Conservation (phyloP, 208 protist species). For the Acanthamoeba lenticulata region DNA sequence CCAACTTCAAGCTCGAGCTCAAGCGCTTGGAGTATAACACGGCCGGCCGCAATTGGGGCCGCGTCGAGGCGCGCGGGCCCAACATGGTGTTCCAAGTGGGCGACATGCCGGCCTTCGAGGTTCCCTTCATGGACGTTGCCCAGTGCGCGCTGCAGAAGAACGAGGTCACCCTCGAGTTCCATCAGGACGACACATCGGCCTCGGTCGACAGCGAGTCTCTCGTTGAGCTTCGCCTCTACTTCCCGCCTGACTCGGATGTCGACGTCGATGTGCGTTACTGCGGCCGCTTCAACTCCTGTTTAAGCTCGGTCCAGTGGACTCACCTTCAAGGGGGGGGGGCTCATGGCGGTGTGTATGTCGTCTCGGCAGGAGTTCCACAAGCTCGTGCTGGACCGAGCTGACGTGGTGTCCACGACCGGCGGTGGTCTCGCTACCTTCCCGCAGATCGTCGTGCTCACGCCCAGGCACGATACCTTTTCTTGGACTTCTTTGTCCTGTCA, state of each 20-base stretch:
- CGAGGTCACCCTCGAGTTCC: conserved; percentile 77
- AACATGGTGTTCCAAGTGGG: conserved; percentile 71
- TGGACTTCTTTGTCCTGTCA: not conserved
- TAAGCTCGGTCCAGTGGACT: not conserved
- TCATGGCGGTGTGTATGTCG: not conserved
- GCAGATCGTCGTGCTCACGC: conserved; percentile 71
- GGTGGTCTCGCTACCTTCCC: conserved; percentile 74
- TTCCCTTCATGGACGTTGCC: conserved; percentile 77
- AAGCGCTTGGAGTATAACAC: conserved; percentile 62
- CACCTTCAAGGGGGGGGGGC: not conserved
- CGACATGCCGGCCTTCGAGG: conserved; percentile 71
- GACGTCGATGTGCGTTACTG: not conserved
- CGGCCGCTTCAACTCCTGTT: not conserved
- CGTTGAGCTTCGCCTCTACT: conserved; percentile 74
- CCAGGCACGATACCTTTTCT: not conserved
- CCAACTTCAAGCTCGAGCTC: conserved; percentile 71
- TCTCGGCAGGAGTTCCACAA: conserved; percentile 73
- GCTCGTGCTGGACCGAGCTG: conserved; percentile 54
- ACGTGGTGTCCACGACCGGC: conserved; percentile 70
- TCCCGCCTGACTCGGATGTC: conserved; percentile 68
- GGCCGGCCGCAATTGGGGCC: conserved; percentile 80
- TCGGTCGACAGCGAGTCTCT: conserved; percentile 71
- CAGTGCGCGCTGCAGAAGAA: conserved; percentile 66
- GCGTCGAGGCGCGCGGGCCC: conserved; percentile 62
- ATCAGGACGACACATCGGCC: conserved; percentile 74